These are phyloP conservation scores for Brassica incana DNA, from an alignment of 345 rosid genomes.

Conservation along the genomic window DNA sequence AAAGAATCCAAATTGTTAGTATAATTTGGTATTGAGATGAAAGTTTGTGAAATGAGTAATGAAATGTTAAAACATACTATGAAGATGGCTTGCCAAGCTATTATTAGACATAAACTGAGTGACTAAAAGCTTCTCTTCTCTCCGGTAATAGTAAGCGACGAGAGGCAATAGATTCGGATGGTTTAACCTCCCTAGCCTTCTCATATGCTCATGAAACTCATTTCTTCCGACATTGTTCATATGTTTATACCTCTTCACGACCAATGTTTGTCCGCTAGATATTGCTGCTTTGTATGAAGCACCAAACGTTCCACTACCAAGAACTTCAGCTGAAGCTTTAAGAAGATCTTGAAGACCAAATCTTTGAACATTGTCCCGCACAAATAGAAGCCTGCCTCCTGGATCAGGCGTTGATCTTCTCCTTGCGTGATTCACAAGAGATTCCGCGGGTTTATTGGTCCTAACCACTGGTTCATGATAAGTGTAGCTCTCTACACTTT, in stretches of 20 bases:
- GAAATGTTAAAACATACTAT: slow-evolving; percentile 43
- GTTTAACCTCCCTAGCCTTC: slow-evolving; percentile 54
- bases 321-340: slow-evolving; percentile 68
- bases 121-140: slow-evolving; percentile 69
- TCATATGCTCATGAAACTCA: slow-evolving; percentile 75
- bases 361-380: slow-evolving; percentile 49
- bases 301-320: slow-evolving; percentile 82
- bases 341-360: slow-evolving; percentile 71
- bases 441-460: slow-evolving; percentile 8
- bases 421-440: slow-evolving; percentile 18
- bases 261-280: slow-evolving; percentile 41
- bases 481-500: slow-evolving; percentile 37
- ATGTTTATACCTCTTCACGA: slow-evolving; percentile 78
- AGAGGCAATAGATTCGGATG: slow-evolving; percentile 62
- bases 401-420: slow-evolving; percentile 35
- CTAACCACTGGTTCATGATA: slow-evolving; percentile 13
- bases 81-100: slow-evolving; percentile 72
- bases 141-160: slow-evolving; percentile 60
- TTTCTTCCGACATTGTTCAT: slow-evolving; percentile 69
- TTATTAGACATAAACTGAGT: slow-evolving; percentile 47
- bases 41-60: background rate
- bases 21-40: background rate
- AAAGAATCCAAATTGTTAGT: background rate
- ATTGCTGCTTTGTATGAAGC: slow-evolving; percentile 69
- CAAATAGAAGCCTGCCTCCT: slow-evolving; percentile 47